Conservation (phyloP, 2,329 filamentous ascomycete species). For the Botrytis aclada region DNA sequence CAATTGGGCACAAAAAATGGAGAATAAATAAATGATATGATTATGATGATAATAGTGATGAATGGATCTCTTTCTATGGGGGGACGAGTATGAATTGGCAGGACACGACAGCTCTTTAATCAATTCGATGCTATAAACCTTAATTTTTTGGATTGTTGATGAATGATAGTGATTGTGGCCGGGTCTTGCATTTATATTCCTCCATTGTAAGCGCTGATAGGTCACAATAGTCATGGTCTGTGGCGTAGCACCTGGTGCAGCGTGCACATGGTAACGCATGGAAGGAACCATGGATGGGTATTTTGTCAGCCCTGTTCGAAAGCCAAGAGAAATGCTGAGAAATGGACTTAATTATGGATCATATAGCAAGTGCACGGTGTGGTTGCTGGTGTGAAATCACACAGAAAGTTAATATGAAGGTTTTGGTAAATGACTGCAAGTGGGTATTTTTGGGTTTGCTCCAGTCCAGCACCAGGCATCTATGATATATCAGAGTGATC, state of each 20-base stretch:
- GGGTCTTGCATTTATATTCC: conserved; percentile 1
- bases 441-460: background rate
- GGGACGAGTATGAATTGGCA: background rate
- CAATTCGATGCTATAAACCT: background rate
- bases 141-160: conserved; percentile 2
- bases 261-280: background rate
- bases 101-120: conserved; percentile 5
- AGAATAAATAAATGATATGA: conserved; percentile 6
- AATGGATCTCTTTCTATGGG: background rate
- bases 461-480: background rate
- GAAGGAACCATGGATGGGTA: background rate
- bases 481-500: background rate
- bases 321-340: background rate
- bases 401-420: background rate
- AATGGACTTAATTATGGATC: background rate
- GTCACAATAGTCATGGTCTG: conserved; percentile 6
- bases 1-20: conserved; percentile 6
- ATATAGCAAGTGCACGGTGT: background rate
- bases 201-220: conserved; percentile 1
- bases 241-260: conserved; percentile 13
- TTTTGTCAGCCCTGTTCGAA: conserved; percentile 11
- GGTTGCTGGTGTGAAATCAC: background rate
- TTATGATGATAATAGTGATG: background rate
- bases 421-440: background rate
- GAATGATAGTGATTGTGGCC: background rate